Conservation (phyloP, 2,329 filamentous ascomycete species). For the Neonectria coccinea region DNA sequence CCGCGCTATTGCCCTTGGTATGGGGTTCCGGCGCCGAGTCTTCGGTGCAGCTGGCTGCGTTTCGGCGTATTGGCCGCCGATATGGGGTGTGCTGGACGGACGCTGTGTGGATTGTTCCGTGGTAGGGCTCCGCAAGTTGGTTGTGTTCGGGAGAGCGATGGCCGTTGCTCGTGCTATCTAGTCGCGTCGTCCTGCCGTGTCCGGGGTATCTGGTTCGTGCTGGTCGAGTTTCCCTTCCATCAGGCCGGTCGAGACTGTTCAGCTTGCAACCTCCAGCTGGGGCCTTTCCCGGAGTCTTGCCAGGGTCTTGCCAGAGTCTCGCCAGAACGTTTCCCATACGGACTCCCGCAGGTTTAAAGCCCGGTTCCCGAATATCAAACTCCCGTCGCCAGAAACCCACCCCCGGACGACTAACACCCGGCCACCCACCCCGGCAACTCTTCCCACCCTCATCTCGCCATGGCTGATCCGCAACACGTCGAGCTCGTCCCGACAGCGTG, state of each 20-base stretch:
- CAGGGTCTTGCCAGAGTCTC: not conserved
- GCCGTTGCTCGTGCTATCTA: conserved; percentile 7
- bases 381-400: not conserved
- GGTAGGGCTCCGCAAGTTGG: not conserved
- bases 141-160: not conserved
- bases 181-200: not conserved
- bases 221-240: not conserved
- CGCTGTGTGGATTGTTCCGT: not conserved
- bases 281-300: not conserved
- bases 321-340: not conserved
- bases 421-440: not conserved
- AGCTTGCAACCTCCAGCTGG: not conserved
- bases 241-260: not conserved
- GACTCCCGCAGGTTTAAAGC: not conserved
- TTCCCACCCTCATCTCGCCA: not conserved
- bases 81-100: not conserved
- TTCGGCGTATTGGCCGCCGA: conserved; percentile 21
- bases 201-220: not conserved
- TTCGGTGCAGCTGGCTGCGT: conserved; percentile 8
- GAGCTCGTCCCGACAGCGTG: conserved; percentile 21
- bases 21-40: conserved; percentile 13
- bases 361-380: not conserved
- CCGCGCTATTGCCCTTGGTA: not conserved
- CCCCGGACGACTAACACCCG: not conserved
- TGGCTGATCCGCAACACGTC: conserved; percentile 10